Percentiles rank a stretch among this genome's conserved stretches.
Conservation (phyloP, 352 stramenopile genomes). For the Pythium angustatum region DNA sequence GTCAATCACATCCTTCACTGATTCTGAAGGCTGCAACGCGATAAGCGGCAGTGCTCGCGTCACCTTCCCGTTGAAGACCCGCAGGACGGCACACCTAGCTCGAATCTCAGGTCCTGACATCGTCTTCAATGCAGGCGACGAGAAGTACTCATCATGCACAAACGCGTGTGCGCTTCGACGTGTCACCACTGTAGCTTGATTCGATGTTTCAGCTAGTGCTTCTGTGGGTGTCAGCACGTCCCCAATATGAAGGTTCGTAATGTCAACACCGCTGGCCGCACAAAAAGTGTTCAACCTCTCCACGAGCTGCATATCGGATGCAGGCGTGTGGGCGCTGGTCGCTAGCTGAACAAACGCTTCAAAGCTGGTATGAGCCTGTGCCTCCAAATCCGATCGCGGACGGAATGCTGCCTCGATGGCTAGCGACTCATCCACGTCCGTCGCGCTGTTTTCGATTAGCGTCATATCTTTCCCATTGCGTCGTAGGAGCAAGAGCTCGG, state of each 20-base stretch:
- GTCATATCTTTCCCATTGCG: constrained; percentile 87
- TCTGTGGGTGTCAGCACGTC: constrained; percentile 54
- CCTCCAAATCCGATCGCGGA: constrained; percentile 51
- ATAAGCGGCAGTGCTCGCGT: constrained; percentile 82
- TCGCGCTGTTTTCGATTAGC: constrained; percentile 76
- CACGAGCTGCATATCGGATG: constrained; percentile 85
- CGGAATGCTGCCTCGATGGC: constrained; percentile 35
- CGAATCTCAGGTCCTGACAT: constrained; percentile 79
- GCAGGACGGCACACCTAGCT: constrained; percentile 89
- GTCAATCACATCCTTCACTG: constrained; percentile 49
- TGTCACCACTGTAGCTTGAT: not conserved
- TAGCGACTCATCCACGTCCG: constrained; percentile 53
- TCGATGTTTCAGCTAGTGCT: constrained; percentile 12
- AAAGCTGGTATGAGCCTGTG: constrained; percentile 48
- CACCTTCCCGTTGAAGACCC: constrained; percentile 92
- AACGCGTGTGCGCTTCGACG: constrained; percentile 28
- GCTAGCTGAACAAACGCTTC: constrained; percentile 64
- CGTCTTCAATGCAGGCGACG: constrained; percentile 58
- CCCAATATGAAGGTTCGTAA: constrained; percentile 73
- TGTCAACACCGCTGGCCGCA: constrained; percentile 75
- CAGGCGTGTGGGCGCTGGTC: constrained; percentile 54
- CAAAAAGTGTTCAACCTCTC: constrained; percentile 84
- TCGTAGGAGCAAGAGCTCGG: constrained; percentile 76
- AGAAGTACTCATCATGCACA: constrained; percentile 73
- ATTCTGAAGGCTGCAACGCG: constrained; percentile 65